Percentiles rank a stretch among this genome's conserved stretches.
Conservation (phyloP, 306 rosid species). For the Alnus rubra region DNA sequence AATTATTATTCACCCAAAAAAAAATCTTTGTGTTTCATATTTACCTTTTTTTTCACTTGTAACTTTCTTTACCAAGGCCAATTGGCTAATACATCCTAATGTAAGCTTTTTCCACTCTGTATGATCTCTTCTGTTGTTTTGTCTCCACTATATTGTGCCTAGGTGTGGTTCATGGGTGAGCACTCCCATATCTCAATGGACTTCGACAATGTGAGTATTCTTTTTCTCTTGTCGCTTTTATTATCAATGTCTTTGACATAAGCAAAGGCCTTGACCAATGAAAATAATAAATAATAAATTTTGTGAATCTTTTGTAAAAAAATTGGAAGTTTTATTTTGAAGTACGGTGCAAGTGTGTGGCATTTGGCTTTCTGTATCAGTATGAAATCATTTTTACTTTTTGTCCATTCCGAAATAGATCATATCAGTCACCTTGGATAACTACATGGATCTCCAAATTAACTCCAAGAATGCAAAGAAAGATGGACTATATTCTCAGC, state of each 20-base stretch:
- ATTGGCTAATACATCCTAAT: background rate
- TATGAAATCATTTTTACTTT: conserved; percentile 29
- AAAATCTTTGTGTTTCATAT: background rate
- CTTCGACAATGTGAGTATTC: conserved; percentile 71
- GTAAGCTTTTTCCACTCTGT: conserved; percentile 13
- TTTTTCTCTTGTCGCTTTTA: conserved; percentile 22
- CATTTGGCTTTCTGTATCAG: conserved; percentile 10
- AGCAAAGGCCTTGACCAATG: conserved; percentile 16
- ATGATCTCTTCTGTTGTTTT: conserved; percentile 27
- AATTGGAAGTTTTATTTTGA: conserved; percentile 10
- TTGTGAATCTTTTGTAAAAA: conserved; percentile 22
- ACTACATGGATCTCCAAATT: conserved; percentile 49
- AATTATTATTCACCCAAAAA: background rate
- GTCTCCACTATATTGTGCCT: conserved; percentile 23
- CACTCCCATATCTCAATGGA: conserved; percentile 90
- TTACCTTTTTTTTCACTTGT: background rate
- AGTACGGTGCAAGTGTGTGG: conserved; percentile 15
- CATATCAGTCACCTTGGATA: conserved; percentile 80
- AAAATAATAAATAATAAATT: conserved; percentile 6
- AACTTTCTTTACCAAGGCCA: conserved; percentile 4
- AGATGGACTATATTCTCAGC: conserved; percentile 37
- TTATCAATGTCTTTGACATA: conserved; percentile 23
- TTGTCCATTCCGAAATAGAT: conserved; percentile 55
- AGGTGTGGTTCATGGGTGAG: conserved; percentile 95
- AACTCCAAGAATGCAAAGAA: conserved; percentile 38